Base-by-base conservation (phyloP, 345 rosid genomes). In the Hibiscus mutabilis region DNA sequence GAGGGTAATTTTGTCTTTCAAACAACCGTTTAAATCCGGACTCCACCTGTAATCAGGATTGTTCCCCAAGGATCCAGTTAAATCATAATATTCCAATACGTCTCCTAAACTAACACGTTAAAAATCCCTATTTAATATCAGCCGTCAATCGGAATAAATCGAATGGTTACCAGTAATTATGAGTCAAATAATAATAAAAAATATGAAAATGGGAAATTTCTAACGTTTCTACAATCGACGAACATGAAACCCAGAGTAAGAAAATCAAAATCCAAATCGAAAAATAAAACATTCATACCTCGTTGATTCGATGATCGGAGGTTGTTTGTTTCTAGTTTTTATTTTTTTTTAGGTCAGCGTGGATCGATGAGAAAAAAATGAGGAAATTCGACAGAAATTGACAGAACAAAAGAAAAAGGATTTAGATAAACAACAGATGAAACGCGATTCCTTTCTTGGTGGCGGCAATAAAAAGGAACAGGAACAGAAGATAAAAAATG, bases 1-100 rank as follows among this genome's bases (percentile, higher is more conserved):
- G 40, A 12, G 66, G 66, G 44, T 19, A 60, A 27, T 46, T 44
- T 37, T 31, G 73, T 69, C 73, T 33, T 69, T 69, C 29, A 4
- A 13, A 13, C 1, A 8, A 12, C 66, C 44, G 1, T 24, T 22
- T n/a, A 27, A 35, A 60, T 25, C 22, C 11, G 15, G 31, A 22
- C 53, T 10, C 18, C 21, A 59, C 18, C 42, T 35, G 40, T 35
- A 35, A 35, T 35, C 40, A 35, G 40, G 40, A 35, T 35, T 35
- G 8, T 35, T 35, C 40, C 8, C 1, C 1, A 9, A 40, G 12
- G 44, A 40, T 40, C 44, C 12, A 40, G 12, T 40, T 40, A 37
- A 37, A 35, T 35, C 40, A 35, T 35, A 35, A 35, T 35, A 35
- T 35, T 5, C 40, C 40, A 35, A 35, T 35, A 8, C 40, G 6